Evolutionary conservation across 805 yeast species (phyloP).

Genomic region (Schwanniomyces polymorphus): DNA sequence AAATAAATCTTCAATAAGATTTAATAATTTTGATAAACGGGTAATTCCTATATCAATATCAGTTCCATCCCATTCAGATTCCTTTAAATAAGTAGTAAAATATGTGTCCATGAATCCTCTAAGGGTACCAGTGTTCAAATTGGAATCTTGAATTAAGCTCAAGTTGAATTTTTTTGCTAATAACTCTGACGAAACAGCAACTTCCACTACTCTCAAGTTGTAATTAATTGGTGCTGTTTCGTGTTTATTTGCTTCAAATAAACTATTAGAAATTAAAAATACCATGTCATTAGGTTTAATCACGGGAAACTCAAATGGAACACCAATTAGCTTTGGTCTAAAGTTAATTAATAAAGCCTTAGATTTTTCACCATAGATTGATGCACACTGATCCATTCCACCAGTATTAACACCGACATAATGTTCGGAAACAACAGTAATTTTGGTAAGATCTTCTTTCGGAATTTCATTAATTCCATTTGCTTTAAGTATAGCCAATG

Average conservation of each 20-base stretch:
- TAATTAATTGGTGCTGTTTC: constrained; percentile 71
- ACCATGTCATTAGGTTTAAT: constrained; percentile 42
- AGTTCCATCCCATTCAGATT: constrained; percentile 43
- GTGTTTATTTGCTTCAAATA: constrained; percentile 61
- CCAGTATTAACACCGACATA: constrained; percentile 75
- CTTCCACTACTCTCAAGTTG: constrained; percentile 72
- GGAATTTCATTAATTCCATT: constrained; percentile 45
- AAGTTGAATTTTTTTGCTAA: constrained; percentile 51
- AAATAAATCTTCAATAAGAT: constrained; percentile 43
- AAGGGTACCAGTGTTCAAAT: constrained; percentile 57
- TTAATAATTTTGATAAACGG: constrained; percentile 41
- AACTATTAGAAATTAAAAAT: constrained; percentile 64
- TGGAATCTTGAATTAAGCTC: constrained; percentile 46
- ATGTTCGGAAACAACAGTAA: constrained; percentile 68
- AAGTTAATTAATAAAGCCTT: constrained; percentile 63
- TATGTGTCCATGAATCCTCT: constrained; percentile 62
- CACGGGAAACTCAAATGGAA: constrained; percentile 54
- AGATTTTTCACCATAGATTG: constrained; percentile 58
- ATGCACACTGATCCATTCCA: constrained; percentile 80
- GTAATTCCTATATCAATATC: constrained; percentile 42
- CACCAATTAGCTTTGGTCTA: constrained; percentile 55
- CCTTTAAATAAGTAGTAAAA: constrained; percentile 29
- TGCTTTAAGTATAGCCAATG: constrained; percentile 55
- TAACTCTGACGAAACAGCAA: constrained; percentile 62
- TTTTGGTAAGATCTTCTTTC: constrained; percentile 53